Base-by-base conservation (phyloP, 305 asterid genomes). In the Fraxinus floribunda region DNA sequence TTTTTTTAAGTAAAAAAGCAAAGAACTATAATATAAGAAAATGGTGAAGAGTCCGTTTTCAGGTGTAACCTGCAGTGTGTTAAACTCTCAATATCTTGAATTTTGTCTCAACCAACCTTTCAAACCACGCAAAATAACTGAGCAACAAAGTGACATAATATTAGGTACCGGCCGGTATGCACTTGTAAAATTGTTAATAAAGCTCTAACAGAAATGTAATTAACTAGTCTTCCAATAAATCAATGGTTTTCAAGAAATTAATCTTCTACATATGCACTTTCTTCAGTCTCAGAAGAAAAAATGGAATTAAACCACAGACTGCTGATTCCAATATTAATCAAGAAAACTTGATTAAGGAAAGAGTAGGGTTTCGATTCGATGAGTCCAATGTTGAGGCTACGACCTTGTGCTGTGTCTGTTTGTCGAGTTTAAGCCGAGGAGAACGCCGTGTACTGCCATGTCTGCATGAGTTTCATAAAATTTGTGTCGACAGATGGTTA, bases 391-490 rank as follows among this genome's bases (percentile, higher is more conserved):
- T 18, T 4, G 62, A 24, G 24, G 57, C 44, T 29, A 68, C 74
- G 5, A 79, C 26, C 30, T 74, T 2, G 20, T 30, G 44, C 7
- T 38, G 26, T 3, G 93, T 93, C 30, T 94, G 98, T 86, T 86
- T 94, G 88, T 93, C 92, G 60, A 85, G 88, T 74, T 57, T 94
- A 89, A 74, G 81, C 34, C 84, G 82, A 10, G 88, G 83, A 55
- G 80, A 29, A n/a, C 89, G 79, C 2, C 79, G 84, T 22, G 85
- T 85, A 8, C 91, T 92, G 78, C 96, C 95, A 0, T 94, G 98
- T 68, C 62, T 13, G 84, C 98, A 93, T 66, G 95, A 90, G 88
- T 94, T 93, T 80, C 98, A 94, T 52, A 76, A 82, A 7, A 80
- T 34, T 1, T 94, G 97, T 79, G 82, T 93, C 0, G 86, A 87